Base-by-base conservation (phyloP, 345 rosid genomes). In the Eucalyptus tenuipes region DNA sequence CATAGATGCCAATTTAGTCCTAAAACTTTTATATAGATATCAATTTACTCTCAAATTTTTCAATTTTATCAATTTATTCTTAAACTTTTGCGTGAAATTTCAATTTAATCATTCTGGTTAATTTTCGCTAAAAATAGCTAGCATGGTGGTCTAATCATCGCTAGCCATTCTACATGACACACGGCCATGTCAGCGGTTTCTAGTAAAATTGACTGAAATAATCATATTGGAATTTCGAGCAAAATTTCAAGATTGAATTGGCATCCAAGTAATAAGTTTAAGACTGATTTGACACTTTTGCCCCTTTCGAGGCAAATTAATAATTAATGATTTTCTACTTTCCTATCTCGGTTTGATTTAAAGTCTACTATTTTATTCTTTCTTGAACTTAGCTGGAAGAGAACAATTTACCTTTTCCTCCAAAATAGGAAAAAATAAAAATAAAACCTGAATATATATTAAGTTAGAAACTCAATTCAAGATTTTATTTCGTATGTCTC, bases 121-220 rank as follows among this genome's bases (percentile, higher is more conserved):
- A 13, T 12, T 59, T 59, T 59, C 1, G 3, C 4, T 27, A 59
- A 27, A 59, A 59, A 59, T 27, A 10, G 33, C 31, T 27, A 27
- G 7, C 2, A 11, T 59, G 15, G 4, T 27, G n/a, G 0, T 59
- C 3, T 3, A 59, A 3, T 59, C 6, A 12, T 27, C 2, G 7
- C 31, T 59, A 12, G 14, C 0, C 0, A 0, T 27, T 27, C 8
- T 59, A 59, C 0, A 0, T 59, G 68, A 13, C 33, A 13, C 68
- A 59, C 15, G 0, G 1, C 8, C 4, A 6, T 13, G 14, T 27
- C 0, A 27, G 1, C 4, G 0, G 27, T 59, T 59, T 59, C 1
- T 13, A 25, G 8, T 59, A 10, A 59, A 53, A 59, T 27, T 27
- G 33, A 27, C 0, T 6, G 1, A 27, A 59, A 59, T 59, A 13